Evolutionary conservation across 768 basidiomycete genomes (phyloP), one percentile per base, ranked within the genome.

Genomic region (Udeniomyces megalosporus): DNA sequence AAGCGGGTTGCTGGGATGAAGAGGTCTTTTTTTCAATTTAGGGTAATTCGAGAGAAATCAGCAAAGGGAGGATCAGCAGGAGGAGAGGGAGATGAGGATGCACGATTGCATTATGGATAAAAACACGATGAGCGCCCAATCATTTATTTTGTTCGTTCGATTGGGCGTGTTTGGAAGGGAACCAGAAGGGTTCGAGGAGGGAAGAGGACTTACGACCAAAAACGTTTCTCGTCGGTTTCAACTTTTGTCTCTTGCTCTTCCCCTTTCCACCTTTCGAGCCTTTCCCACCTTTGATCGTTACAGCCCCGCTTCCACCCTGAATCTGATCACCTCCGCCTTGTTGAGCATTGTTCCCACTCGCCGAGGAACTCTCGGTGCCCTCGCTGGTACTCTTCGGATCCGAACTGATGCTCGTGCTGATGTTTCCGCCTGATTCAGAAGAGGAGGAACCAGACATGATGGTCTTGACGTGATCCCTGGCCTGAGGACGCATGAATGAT

Each of bases 181-280:
- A 42, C 17, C 10, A 17, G 38, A 42, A 42, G 17, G 17, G 38
- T 8, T 8, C 10, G 17, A 42, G 17, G 38, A 42, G 38, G 38
- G 38, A 17, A 8, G 38, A 17, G 12, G 46, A 63, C 62, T 50
- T 26, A 63, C 62, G 50, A 11, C 62, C 62, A 24, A 58, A 58
- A 42, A 63, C 44, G 42, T 63, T 63, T 14, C 62, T 50, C 3
- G 29, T 35, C 3, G 50, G 34, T 22, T 60, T 49, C 10, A 42
- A 8, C 29, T 29, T 47, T 8, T 48, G 15, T 26, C 10, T 52
- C 58, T 49, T 51, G 15, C 17, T 5, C 6, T 31, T 10, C 15
- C 34, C 32, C 12, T 49, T 29, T 12, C 20, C n/a, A 35, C 31
- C 32, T n/a, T n/a, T 35, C 48, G 31, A 28, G 26, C 50, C 11